Base-by-base conservation (phyloP, 257 asterid genomes). In the Nemophila menziesii region DNA sequence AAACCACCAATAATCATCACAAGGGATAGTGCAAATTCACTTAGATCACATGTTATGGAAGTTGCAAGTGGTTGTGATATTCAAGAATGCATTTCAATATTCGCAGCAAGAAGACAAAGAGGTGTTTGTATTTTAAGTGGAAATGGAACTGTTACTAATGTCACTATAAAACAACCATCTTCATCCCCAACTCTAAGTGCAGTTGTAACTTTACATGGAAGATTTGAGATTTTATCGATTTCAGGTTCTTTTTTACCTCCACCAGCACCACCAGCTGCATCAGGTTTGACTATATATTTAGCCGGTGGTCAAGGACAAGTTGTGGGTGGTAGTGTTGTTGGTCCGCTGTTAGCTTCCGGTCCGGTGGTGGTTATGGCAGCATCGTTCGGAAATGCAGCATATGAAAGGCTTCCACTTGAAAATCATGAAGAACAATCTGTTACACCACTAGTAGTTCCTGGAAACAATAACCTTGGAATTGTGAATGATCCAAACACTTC, bases 331-430 rank as follows among this genome's bases (percentile, higher is more conserved):
- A 72, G 84, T 2, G 98, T 89, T 3, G 94, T 78, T 5, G 98
- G 98, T 0, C 95, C 83, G 14, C 53, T 89, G 3, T 11, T 75
- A 29, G 87, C 98, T 1, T 70, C 90, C 1, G 98, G 98, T 2
- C 94, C 95, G 17, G 93, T 89, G 5, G 92, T 84, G 39, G 71
- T 89, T 5, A 80, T 89, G 94, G 94, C 98, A 0, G 98, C 98
- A 5, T 83, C 97, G 0, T 87, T 87, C 20, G 92, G 95, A 0
- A 87, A 87, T 52, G 97, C 97, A 1, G 97, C 92, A 0, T 89
- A 89, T 26, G 98, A 89, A 60, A 55, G 98, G 51, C 73, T 89
- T 26, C 95, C 98, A 12, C 56, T 84, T n/a, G 98, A 87, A 51
- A 95, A 89, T 0, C 81, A 83, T 20, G 93, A 83, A 39, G 26